Conservation (phyloP, 139 green algal genomes). For the Micromonas pusilla region DNA sequence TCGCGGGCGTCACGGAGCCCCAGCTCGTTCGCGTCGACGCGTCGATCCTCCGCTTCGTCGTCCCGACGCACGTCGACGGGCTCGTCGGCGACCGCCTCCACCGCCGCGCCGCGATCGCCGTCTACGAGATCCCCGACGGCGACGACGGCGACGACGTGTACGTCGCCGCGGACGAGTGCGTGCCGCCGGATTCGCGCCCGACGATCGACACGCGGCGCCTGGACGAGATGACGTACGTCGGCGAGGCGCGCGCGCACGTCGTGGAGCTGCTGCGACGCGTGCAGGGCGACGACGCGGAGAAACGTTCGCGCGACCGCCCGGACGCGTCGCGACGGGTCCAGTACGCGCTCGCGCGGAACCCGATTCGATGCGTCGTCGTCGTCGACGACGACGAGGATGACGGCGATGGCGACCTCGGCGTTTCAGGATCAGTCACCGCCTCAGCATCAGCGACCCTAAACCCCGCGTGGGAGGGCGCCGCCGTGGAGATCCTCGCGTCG, state of each 20-base stretch:
- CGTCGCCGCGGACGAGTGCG: neutral
- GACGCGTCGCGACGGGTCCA: neutral
- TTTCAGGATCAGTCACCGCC: neutral
- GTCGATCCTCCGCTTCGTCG: neutral
- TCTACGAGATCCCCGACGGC: neutral
- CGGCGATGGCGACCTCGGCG: neutral
- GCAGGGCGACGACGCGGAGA: neutral
- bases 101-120: neutral
- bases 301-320: neutral
- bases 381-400: too few relatives aligned
- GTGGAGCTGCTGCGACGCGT: neutral
- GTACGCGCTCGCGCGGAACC: neutral
- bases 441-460: neutral
- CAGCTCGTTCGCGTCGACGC: neutral
- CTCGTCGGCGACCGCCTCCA: neutral
- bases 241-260: neutral
- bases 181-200: neutral
- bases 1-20: neutral
- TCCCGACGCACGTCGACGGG: neutral
- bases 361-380: too few relatives aligned
- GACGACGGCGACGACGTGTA: neutral
- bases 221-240: neutral
- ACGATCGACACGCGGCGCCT: neutral
- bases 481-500: neutral
- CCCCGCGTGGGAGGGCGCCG: neutral